phyloP scores from a whole-genome alignment of 2,329 filamentous ascomycete genomes.

The Trichoderma hamatum region DNA sequence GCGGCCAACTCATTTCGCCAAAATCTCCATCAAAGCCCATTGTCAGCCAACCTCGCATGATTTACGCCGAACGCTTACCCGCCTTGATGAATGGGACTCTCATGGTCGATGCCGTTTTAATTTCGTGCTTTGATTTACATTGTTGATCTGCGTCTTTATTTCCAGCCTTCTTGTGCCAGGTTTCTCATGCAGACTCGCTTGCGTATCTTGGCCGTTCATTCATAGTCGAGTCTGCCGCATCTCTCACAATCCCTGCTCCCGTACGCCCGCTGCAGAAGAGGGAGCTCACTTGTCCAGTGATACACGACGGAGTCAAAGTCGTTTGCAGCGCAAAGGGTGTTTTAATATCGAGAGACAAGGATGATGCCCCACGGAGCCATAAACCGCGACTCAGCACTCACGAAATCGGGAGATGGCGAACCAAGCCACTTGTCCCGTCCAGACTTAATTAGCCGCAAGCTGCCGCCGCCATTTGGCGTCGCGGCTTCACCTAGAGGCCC shows the following conservation, averaged over 20 bases:
- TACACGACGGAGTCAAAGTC: not conserved
- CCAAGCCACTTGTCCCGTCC: conserved; percentile 19
- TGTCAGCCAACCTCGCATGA: conserved; percentile 23
- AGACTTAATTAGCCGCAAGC: conserved; percentile 19
- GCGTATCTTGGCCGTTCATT: conserved; percentile 2
- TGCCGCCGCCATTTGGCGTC: conserved; percentile 8
- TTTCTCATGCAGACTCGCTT: conserved; percentile 5
- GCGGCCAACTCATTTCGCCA: not conserved
- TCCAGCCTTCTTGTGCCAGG: not conserved
- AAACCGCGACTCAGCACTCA: conserved; percentile 6
- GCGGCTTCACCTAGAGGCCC: conserved; percentile 27
- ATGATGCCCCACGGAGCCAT: conserved; percentile 19
- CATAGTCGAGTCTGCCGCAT: conserved; percentile 2
- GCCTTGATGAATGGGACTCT: not conserved
- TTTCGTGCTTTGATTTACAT: not conserved
- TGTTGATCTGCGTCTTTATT: not conserved
- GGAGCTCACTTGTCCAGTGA: not conserved
- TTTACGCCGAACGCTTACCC: not conserved
- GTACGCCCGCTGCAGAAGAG: not conserved
- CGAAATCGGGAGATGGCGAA: conserved; percentile 7
- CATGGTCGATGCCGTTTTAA: not conserved
- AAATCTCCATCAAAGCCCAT: conserved; percentile 7
- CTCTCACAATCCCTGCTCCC: not conserved
- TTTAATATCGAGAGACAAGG: not conserved
- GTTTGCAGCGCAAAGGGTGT: conserved; percentile 1